Percentiles rank a stretch among this genome's conserved stretches.
Conservation (phyloP, 805 yeast species). For the Maudiozyma pseudohumilis region DNA sequence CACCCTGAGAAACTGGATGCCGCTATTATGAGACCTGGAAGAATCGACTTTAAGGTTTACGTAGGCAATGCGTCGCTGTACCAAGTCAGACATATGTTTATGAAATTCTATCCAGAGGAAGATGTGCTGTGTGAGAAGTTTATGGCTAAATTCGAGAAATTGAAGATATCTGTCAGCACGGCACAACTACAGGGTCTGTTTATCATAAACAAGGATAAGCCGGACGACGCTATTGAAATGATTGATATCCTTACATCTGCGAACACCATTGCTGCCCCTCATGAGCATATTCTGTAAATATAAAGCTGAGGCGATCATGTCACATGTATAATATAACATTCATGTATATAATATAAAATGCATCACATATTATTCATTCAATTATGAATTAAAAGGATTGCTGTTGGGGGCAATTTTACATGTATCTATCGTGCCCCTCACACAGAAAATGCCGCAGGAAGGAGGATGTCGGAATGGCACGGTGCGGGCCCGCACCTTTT, state of each 20-base stretch:
- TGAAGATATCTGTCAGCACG: constrained; percentile 44
- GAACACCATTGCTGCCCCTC: constrained; percentile 12
- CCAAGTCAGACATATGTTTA: constrained; percentile 77
- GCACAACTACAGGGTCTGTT: constrained; percentile 94
- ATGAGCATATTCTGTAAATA: constrained; percentile 1
- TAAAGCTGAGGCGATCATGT: too few relatives aligned
- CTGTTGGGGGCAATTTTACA: too few relatives aligned
- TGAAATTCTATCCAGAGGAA: constrained; percentile 69
- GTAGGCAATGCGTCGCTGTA: constrained; percentile 79
- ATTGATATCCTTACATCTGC: constrained; percentile 33
- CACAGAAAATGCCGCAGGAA: too few relatives aligned
- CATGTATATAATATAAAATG: too few relatives aligned
- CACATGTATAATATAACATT: too few relatives aligned
- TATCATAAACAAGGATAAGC: constrained; percentile 81
- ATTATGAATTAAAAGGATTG: too few relatives aligned
- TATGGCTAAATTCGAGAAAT: constrained; percentile 3
- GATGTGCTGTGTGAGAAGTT: constrained; percentile 42
- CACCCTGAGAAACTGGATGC: constrained; percentile 92
- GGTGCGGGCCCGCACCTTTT: too few relatives aligned
- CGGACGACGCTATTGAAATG: constrained; percentile 64
- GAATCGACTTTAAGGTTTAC: constrained; percentile 76
- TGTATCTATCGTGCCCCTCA: too few relatives aligned
- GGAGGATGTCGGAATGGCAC: too few relatives aligned
- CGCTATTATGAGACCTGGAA: constrained; percentile 88
- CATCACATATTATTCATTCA: too few relatives aligned